Percentiles rank a stretch among this genome's conserved stretches.
Conservation (phyloP, 164 flowering plant genomes). For the Nymphaea thermarum region DNA sequence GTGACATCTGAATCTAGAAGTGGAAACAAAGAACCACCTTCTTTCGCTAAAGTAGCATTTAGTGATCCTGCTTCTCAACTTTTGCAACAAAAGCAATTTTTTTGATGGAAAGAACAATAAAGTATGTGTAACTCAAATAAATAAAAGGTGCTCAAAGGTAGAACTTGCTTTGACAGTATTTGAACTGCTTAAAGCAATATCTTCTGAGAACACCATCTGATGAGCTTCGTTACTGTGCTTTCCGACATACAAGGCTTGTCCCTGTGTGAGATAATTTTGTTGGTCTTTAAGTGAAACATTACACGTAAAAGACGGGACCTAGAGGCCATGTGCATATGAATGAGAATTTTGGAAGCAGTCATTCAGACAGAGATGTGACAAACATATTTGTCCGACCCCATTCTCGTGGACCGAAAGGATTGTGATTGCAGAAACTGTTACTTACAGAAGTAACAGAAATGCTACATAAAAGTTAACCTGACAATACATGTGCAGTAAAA, state of each 20-base stretch:
- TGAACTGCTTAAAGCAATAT: slow-evolving; percentile 18
- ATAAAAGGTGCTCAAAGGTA: neutral
- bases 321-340: too few species aligned
- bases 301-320: neutral
- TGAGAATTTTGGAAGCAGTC: too few species aligned
- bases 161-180: slow-evolving; percentile 33
- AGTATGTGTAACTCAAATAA: neutral
- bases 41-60: slow-evolving; percentile 33
- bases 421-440: too few species aligned
- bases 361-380: too few species aligned
- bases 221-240: slow-evolving; percentile 16
- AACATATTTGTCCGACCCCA: too few species aligned
- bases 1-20: slow-evolving; percentile 20
- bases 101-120: neutral
- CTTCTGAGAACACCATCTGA: slow-evolving; percentile 30
- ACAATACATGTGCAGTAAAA: neutral
- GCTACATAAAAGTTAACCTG: too few species aligned
- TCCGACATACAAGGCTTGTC: slow-evolving; percentile 33
- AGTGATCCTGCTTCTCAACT: slow-evolving; percentile 26
- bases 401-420: too few species aligned
- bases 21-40: slow-evolving; percentile 45
- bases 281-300: neutral
- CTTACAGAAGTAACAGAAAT: too few species aligned
- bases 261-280: slow-evolving; percentile 19
- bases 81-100: slow-evolving; percentile 13